phyloP scores from a whole-genome alignment of 208 protist genomes.

The Spongospora subterranea region DNA sequence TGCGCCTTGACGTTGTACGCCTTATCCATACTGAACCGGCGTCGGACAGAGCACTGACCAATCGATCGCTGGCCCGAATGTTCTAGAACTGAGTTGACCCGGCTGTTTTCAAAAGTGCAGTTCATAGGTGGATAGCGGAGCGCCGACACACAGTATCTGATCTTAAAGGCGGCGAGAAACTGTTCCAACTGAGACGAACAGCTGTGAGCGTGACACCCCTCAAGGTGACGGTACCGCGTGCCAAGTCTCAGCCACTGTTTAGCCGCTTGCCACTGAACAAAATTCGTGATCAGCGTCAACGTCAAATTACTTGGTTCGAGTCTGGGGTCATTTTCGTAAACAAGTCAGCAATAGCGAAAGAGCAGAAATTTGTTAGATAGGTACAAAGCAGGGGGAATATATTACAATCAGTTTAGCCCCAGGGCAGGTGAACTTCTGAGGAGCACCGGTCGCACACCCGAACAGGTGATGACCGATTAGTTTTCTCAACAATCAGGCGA shows the following conservation, averaged over 20 bases:
- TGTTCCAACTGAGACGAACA: not conserved
- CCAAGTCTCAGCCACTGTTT: not conserved
- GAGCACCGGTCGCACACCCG: constrained; percentile 38
- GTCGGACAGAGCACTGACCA: not conserved
- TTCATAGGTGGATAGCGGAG: not conserved
- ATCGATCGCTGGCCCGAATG: not conserved
- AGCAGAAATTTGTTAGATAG: not conserved
- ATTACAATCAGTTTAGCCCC: not conserved
- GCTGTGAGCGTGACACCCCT: too few species aligned
- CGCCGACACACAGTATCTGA: not conserved
- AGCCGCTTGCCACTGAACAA: not conserved
- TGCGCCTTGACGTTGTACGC: not conserved
- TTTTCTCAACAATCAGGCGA: not conserved
- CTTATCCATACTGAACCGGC: not conserved
- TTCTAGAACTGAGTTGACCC: not conserved
- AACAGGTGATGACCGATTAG: not conserved
- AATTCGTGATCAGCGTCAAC: not conserved
- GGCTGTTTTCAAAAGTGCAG: not conserved
- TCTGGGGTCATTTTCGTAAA: not conserved
- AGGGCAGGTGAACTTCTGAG: not conserved
- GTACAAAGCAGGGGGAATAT: not conserved
- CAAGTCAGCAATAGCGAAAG: not conserved
- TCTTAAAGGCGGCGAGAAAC: not conserved
- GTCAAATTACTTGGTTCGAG: not conserved
- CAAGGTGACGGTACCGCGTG: too few species aligned